phyloP scores from a whole-genome alignment of 768 basidiomycete species.

The Tricholoma hemisulphureum region DNA sequence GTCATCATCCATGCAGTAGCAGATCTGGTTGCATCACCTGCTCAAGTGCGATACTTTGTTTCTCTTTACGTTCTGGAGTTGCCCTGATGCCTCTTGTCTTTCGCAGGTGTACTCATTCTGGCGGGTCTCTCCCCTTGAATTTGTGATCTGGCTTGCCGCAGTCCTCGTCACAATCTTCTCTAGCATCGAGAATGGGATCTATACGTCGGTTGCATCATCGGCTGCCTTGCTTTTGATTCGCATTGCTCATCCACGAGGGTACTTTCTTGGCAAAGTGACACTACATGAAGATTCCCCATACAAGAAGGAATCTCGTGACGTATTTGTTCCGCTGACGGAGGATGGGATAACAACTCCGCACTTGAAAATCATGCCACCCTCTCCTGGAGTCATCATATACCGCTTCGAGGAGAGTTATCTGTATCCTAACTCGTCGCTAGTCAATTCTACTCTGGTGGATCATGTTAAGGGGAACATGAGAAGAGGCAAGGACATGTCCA shows the following conservation, averaged over 20 bases:
- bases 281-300: slow-evolving; percentile 44
- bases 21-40: slow-evolving; percentile 82
- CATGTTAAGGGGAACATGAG: slow-evolving; percentile 77
- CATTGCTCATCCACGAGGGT: slow-evolving; percentile 81
- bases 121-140: slow-evolving; percentile 92
- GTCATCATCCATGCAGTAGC: slow-evolving; percentile 93
- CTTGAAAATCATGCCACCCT: slow-evolving; percentile 72
- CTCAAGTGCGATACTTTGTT: slow-evolving; percentile 38
- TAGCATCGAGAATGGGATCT: slow-evolving; percentile 92
- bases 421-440: slow-evolving; percentile 71
- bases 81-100: background rate
- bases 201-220: slow-evolving; percentile 81
- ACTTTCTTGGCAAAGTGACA: slow-evolving; percentile 86
- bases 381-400: slow-evolving; percentile 88
- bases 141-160: slow-evolving; percentile 82
- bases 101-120: slow-evolving; percentile 81
- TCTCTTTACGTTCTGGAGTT: background rate
- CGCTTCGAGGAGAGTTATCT: slow-evolving; percentile 89
- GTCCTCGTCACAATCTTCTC: slow-evolving; percentile 90
- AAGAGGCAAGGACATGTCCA: slow-evolving; percentile 69
- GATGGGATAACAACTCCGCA: slow-evolving; percentile 64
- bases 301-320: slow-evolving; percentile 54
- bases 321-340: slow-evolving; percentile 76
- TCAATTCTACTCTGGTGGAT: slow-evolving; percentile 75
- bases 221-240: slow-evolving; percentile 79